Evolutionary conservation across 176 grass and related monocot genomes (phyloP), one percentile per base, ranked within the genome.

Genomic region (Thalia dealbata): DNA sequence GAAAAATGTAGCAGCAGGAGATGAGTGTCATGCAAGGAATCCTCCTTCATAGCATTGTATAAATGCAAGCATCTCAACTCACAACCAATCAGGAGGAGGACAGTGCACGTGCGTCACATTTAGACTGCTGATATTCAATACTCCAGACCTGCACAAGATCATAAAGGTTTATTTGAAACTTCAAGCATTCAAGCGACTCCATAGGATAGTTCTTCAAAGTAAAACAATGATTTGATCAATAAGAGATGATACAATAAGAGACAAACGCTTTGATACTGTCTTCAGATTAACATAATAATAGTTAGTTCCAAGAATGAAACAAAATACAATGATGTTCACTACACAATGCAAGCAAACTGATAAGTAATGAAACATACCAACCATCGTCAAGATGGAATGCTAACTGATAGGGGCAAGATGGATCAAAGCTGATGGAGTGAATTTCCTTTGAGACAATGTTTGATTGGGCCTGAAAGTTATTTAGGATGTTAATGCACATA

Each of bases 381-480:
- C 89, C 89, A 88, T 92, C 85, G 54, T 90, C 93, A 78, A 92
- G 87, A 86, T 97, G 89, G 74, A 97, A 97, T 27, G 82, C 87
- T 70, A 97, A 82, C 75, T 92, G 89, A 79, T 88, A 64, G 58
- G 87, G 82, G 61, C 87, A 92, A 71, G 75, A 86, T 69, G 93
- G 89, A 45, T 92, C 73, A 76, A 92, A 90, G n/a, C 77, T 88
- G 78, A 97, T 88, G 0, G 81, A 90, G 44, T 86, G 80, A 78
- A 97, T 84, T 82, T 83, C 85, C 42, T 64, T 86, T 74, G 87
- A 80, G 30, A 88, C 81, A 80, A 97, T 97, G 81, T 90, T 88
- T 30, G 93, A 71, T 90, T 97, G 89, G 74, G 88, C 89, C 93
- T 92, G 85, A 82, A 82, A 10, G 79, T 67, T 52, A 64, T 29